Base-by-base conservation (phyloP, 1,139 yeast species). In the Yarrowia galli region DNA sequence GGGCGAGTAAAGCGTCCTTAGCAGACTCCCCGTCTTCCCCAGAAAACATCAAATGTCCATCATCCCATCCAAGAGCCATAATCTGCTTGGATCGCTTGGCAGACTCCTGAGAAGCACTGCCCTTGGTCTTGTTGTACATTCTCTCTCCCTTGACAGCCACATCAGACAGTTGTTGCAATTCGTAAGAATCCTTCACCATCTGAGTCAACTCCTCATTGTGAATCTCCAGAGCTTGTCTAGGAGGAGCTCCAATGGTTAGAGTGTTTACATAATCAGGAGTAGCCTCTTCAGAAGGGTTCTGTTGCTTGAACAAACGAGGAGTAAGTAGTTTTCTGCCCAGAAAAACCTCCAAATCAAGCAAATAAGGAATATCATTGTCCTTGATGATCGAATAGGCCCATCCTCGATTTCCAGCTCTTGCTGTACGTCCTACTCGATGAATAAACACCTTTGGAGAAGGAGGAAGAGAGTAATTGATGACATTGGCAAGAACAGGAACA, bases 371-470 rank as follows among this genome's bases (percentile, higher is more conserved):
- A 76, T 96, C 99, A 70, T 85, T 84, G 72, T 92, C 97, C 70
- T 88, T 85, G 4, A 93, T 89, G 68, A 96, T 86, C 1, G 98
- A 89, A 76, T 91, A 96, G 0, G 99, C 99, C 97, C 98, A 93
- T 75, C 99, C 99, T 73, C 86, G 87, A 75, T 92, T 89, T 77
- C 99, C 99, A 13, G 99, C 99, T 84, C 99, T 89, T 16, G 99
- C 99, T 60, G 99, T 95, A 84, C 99, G 88, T 78, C 99, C 99
- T 67, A 96, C 99, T 80, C 99, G 87, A 79, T 95, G 99, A 68
- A 95, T 87, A 78, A 95, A 96, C 69, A 93, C 90, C 77, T 96
- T 95, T 5, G 98, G 92, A 2, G 96, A 89, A 0, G 93, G 89
- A 6, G 99, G 99, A 69, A 95, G 82, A 0, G 97, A 87, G 77